Conservation (phyloP, 257 asterid species). For the Przewalskia tangutica region DNA sequence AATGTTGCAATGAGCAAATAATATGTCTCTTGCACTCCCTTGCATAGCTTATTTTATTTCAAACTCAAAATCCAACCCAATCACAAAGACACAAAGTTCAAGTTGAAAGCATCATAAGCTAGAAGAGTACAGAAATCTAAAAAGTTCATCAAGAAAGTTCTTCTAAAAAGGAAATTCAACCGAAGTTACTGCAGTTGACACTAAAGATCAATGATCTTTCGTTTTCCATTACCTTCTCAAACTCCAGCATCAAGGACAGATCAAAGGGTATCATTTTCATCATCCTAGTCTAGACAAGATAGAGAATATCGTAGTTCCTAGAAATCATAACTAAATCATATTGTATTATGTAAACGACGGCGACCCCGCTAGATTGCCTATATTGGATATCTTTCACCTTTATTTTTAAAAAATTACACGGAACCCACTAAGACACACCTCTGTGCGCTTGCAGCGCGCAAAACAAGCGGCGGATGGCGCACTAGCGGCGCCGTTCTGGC, state of each 20-base stretch:
- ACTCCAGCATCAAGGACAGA: neutral
- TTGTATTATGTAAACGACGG: neutral
- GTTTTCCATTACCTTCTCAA: neutral
- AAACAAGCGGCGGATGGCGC: too few species aligned
- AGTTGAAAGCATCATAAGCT: neutral
- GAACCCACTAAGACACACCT: neutral
- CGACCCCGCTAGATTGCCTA: neutral
- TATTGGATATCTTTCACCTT: neutral
- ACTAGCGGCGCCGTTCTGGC: too few species aligned
- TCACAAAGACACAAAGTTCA: neutral
- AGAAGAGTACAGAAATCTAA: neutral
- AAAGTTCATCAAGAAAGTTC: neutral
- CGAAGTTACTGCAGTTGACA: neutral
- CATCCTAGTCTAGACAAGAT: neutral
- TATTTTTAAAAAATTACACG: neutral
- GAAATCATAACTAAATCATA: neutral
- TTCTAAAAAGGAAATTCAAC: neutral
- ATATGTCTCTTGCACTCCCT: neutral
- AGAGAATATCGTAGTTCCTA: neutral
- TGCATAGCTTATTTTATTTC: neutral
- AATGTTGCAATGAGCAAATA: neutral
- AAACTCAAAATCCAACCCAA: neutral
- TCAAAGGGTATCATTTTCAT: neutral
- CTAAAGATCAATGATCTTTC: neutral
- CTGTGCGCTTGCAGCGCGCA: too few species aligned